These are phyloP conservation scores for Rhodomyrtus psidioides DNA, from an alignment of 441 rosid genomes.

Conservation along the genomic window DNA sequence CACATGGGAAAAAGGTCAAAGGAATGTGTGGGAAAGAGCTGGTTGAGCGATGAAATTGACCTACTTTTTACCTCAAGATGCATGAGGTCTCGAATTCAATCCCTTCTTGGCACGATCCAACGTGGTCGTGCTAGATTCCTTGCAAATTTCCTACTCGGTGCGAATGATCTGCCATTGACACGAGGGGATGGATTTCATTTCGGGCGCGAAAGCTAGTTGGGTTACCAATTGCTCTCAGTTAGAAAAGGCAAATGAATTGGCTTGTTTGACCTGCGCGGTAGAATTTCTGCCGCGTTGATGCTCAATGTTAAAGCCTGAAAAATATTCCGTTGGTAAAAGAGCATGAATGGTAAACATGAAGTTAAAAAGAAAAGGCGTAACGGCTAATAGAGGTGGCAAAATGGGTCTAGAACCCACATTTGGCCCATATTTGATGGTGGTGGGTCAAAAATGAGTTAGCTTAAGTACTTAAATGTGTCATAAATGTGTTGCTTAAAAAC, in stretches of 20 bases:
- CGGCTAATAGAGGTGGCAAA: too few species aligned
- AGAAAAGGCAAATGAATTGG: neutral
- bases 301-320: neutral
- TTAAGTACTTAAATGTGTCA: too few species aligned
- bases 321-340: neutral
- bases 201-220: too few species aligned
- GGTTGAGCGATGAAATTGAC: neutral
- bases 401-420: too few species aligned
- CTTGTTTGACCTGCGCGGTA: neutral
- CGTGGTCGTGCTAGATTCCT: neutral
- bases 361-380: too few species aligned
- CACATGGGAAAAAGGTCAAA: neutral
- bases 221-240: neutral
- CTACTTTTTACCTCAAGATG: neutral
- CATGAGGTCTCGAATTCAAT: neutral
- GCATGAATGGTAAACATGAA: too few species aligned
- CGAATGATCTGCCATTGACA: neutral
- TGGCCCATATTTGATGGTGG: too few species aligned
- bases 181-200: neutral
- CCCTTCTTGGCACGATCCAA: neutral
- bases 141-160: neutral
- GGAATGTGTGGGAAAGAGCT: neutral
- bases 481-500: too few species aligned
- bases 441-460: too few species aligned
- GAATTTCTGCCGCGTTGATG: neutral